Evolutionary conservation across 1,284 basidiomycete genomes (phyloP).

Genomic region (Melampsora americana): DNA sequence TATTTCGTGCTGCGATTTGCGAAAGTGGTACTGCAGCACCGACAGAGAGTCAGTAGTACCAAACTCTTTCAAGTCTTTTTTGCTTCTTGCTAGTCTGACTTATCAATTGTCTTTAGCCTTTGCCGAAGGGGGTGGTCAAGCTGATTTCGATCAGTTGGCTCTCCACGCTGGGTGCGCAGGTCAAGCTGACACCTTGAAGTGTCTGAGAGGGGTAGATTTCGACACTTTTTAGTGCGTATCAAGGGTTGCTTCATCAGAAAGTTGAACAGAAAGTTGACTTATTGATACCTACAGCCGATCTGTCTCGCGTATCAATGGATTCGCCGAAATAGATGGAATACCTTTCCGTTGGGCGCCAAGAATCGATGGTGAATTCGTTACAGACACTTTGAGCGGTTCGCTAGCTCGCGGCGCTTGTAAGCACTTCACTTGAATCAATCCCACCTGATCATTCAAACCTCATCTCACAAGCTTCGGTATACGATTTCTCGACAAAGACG

Average conservation of each 20-base stretch:
- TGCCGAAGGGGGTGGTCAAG: not conserved
- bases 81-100: too few species aligned
- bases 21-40: slow-evolving; percentile 13
- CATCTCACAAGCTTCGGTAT: not conserved
- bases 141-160: not conserved
- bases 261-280: not conserved
- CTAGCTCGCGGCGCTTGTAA: not conserved
- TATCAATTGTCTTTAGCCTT: not conserved
- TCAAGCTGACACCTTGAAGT: not conserved
- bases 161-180: not conserved
- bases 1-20: slow-evolving; percentile 6
- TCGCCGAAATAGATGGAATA: not conserved
- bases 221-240: not conserved
- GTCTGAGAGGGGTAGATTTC: not conserved
- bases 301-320: not conserved
- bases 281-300: not conserved
- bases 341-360: not conserved
- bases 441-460: not conserved
- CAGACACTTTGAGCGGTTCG: not conserved
- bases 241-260: not conserved
- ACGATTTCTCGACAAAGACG: not conserved
- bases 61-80: too few species aligned
- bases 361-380: slow-evolving; percentile 4
- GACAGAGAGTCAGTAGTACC: not conserved
- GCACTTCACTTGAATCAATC: too few species aligned